Evolutionary conservation across 169 alveolate species (phyloP), one percentile per base, ranked within the genome.

Genomic region (Eimeria necatrix): DNA sequence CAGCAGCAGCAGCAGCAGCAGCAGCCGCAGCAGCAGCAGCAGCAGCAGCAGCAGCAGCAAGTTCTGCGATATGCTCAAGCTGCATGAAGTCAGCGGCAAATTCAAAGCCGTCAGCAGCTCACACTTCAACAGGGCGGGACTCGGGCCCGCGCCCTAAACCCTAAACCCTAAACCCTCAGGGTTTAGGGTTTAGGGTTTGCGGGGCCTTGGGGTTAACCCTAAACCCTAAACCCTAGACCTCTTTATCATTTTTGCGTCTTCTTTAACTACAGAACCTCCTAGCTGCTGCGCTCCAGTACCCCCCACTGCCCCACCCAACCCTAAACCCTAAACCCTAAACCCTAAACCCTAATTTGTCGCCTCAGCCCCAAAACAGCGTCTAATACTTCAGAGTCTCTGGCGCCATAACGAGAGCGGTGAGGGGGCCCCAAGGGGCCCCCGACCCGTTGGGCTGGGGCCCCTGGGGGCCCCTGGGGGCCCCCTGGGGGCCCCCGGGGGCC

Each of bases 1-100:
- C 60, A 48, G 53, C 87, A 48, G 64, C 64, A 41, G 64, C 46
- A 48, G 41, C 87, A 76, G 87, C 78, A 68, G 78, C 78, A 68
- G 78, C 78, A 68, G 78, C 78, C n/a, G 78, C 78, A 68, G 46
- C 48, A 74, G 85, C 56, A 74, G 85, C 85, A 74, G 85, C 85
- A 41, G 85, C 85, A 74, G 81, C 81, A 71, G 81, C 51, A 5
- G 81, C 22, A 22, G 81, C 49, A 71, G 85, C 85, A 74, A 74
- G 59, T 74, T 26, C 85, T 74, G 85, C 59, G 85, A 74, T 46
- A 74, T 74, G 85, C 22, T 74, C 56, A 74, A 41, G 85, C 85
- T 74, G 59, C 85, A 74, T 74, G 32, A 16, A 8, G 32, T 74
- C 3, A 74, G 20, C 7, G 85, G 85, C 16, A 74, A n/a, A 46